Conservation (phyloP, 2,329 filamentous ascomycete species). For the Trichoderma sp. region DNA sequence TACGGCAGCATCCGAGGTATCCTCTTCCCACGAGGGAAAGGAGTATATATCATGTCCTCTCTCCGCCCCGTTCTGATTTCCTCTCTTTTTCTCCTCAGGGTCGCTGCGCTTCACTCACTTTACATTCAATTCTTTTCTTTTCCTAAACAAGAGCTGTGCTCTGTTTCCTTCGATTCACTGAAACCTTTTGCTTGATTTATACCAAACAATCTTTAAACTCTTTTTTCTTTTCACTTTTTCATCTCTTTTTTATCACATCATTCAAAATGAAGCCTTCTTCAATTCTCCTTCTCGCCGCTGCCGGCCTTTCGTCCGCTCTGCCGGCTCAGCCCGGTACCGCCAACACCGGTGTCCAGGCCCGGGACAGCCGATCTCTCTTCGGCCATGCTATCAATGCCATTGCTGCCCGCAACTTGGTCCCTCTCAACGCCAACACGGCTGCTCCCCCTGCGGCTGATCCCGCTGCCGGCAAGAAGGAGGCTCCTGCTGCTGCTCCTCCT, state of each 20-base stretch:
- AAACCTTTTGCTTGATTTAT: neutral
- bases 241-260: neutral
- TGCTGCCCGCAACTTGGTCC: neutral
- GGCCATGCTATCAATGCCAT: neutral
- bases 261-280: constrained; percentile 32
- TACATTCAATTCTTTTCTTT: constrained; percentile 21
- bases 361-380: neutral
- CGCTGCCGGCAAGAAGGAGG: neutral
- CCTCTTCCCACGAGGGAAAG: neutral
- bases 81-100: constrained; percentile 16
- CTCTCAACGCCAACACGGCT: constrained; percentile 14
- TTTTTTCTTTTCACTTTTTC: constrained; percentile 1
- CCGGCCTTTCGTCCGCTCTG: constrained; percentile 33
- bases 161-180: constrained; percentile 26
- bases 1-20: constrained; percentile 12
- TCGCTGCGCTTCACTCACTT: constrained; percentile 19
- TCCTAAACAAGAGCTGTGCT: constrained; percentile 32
- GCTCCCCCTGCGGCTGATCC: neutral
- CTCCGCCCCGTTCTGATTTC: neutral
- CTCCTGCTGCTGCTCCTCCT: neutral
- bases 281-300: constrained; percentile 29
- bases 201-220: constrained; percentile 5
- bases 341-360: neutral
- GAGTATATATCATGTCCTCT: constrained; percentile 11
- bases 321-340: constrained; percentile 19